phyloP scores from a whole-genome alignment of 2,329 filamentous ascomycete genomes.

The Blumeriella jaapii region DNA sequence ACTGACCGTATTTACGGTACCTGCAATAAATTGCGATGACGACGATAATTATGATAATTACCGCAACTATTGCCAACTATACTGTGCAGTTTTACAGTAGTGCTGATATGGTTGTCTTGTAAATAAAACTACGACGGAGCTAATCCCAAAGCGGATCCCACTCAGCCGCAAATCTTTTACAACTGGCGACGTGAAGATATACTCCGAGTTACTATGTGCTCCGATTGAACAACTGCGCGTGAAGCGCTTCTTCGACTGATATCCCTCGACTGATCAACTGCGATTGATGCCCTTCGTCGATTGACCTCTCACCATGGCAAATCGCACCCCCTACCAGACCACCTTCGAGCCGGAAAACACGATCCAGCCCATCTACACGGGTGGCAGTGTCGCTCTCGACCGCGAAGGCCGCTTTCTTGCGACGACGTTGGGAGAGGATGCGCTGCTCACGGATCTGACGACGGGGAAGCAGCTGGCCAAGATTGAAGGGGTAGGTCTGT shows the following conservation, averaged over 20 bases:
- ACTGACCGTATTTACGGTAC: too few species aligned
- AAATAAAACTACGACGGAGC: too few species aligned
- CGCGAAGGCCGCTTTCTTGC: constrained; percentile 72
- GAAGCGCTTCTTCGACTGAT: not conserved
- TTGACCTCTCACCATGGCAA: constrained; percentile 39
- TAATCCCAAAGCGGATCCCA: too few species aligned
- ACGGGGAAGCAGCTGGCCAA: constrained; percentile 73
- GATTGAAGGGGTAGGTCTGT: constrained; percentile 73
- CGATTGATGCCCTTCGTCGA: not conserved
- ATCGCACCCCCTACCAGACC: constrained; percentile 59
- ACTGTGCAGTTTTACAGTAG: too few species aligned
- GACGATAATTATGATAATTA: too few species aligned
- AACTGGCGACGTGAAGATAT: too few species aligned
- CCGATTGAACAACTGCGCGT: not conserved
- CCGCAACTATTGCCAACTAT: too few species aligned
- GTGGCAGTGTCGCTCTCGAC: constrained; percentile 76
- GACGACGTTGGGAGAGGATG: constrained; percentile 86
- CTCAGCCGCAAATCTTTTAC: too few species aligned
- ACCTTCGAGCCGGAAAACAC: constrained; percentile 78
- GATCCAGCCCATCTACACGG: constrained; percentile 88
- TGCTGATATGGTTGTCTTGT: too few species aligned
- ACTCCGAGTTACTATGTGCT: too few species aligned
- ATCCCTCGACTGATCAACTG: too few species aligned
- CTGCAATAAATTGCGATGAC: too few species aligned
- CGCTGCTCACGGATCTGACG: constrained; percentile 70